A percentile compares a stretch with the other conserved stretches of the same genome.
These are phyloP conservation scores for Teratosphaeria destructans DNA, from an alignment of 2,329 filamentous ascomycete genomes.

Conservation along the genomic window DNA sequence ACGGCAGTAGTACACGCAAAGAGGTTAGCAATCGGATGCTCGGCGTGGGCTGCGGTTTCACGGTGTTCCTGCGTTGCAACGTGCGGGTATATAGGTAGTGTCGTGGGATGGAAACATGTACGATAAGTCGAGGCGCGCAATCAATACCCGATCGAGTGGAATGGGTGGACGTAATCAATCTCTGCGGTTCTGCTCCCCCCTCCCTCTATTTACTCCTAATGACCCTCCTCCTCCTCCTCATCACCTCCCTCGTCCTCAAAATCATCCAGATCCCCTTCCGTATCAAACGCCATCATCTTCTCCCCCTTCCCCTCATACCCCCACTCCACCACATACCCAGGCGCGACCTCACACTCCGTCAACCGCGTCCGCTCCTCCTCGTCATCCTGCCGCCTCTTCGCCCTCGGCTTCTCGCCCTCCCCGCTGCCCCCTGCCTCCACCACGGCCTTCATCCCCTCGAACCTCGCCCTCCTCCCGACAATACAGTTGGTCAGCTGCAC, in stretches of 20 bases:
- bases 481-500: conserved; percentile 83
- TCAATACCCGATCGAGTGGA: neutral
- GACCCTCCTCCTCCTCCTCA: conserved; percentile 2
- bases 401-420: conserved; percentile 16
- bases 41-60: too few relatives aligned
- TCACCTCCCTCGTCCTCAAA: conserved; percentile 13
- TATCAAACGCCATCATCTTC: conserved; percentile 48
- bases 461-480: conserved; percentile 65
- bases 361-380: conserved; percentile 43
- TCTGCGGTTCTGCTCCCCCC: neutral
- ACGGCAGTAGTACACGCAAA: neutral
- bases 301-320: conserved; percentile 55
- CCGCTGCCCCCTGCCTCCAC: neutral
- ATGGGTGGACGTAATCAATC: neutral
- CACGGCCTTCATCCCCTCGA: conserved; percentile 51
- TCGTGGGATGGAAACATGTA: neutral
- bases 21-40: too few relatives aligned
- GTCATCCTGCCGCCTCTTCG: conserved; percentile 39
- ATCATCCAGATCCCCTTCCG: conserved; percentile 23
- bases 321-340: conserved; percentile 71
- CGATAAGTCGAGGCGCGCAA: neutral
- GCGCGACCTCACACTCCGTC: conserved; percentile 85
- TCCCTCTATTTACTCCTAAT: neutral
- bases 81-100: neutral
- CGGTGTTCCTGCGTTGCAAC: too few relatives aligned